phyloP scores from a whole-genome alignment of 2,329 filamentous ascomycete genomes.

The Thielaviopsis punctulata region DNA sequence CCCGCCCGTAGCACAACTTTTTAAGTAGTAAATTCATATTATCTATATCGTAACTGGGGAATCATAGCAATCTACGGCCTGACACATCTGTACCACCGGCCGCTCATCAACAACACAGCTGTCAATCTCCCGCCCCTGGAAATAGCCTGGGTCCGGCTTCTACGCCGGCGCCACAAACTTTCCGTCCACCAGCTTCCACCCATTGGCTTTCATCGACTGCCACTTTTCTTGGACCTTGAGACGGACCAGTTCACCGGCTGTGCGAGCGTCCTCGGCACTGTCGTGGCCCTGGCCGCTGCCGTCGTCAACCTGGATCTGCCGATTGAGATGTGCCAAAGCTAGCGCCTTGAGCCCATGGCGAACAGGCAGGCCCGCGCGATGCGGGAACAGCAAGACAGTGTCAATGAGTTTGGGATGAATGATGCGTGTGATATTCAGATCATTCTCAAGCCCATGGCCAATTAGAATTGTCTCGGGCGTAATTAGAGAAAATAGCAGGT shows the following conservation, averaged over 20 bases:
- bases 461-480: slow-evolving; percentile 66
- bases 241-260: slow-evolving; percentile 72
- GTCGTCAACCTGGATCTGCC: slow-evolving; percentile 58
- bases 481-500: slow-evolving; percentile 60
- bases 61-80: background rate
- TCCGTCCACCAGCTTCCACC: slow-evolving; percentile 46
- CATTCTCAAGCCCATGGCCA: slow-evolving; percentile 89
- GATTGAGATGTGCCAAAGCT: slow-evolving; percentile 49
- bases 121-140: background rate
- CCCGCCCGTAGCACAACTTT: no score
- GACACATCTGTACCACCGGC: background rate
- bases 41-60: background rate
- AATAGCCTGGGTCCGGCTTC: background rate
- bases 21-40: background rate
- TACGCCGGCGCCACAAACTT: slow-evolving; percentile 24
- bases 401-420: slow-evolving; percentile 77
- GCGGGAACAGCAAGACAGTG: slow-evolving; percentile 70
- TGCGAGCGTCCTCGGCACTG: slow-evolving; percentile 76
- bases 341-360: slow-evolving; percentile 64
- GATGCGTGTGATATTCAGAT: slow-evolving; percentile 70
- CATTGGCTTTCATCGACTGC: slow-evolving; percentile 45
- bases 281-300: slow-evolving; percentile 46
- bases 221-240: slow-evolving; percentile 54
- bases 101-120: background rate
- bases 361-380: slow-evolving; percentile 56